Evolutionary conservation across 2,329 filamentous ascomycete genomes (phyloP), one percentile per base, ranked within the genome.

Genomic region (Dothistroma pini): DNA sequence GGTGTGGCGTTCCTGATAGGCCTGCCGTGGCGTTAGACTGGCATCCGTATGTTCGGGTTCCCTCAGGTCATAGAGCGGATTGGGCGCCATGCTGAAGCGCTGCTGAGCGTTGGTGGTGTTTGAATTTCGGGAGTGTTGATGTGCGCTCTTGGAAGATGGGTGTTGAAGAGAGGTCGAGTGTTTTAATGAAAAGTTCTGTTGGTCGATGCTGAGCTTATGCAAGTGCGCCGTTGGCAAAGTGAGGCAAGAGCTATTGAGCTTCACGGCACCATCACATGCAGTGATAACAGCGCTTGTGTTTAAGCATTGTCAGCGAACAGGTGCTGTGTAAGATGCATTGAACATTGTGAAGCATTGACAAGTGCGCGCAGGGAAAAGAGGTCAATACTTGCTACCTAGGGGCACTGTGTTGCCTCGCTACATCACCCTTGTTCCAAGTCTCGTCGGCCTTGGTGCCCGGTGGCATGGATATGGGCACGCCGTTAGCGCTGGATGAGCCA

Each of bases 401-500:
- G 25, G 12, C 41, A 19, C 41, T 44, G 41, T 66, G 62, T 48
- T 65, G 50, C 35, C 59, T 53, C 32, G 54, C 62, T 11, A 61
- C 60, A 64, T 85, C 83, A 58, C 74, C 76, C 29, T 74, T 73
- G 65, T 79, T 80, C 93, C 92, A 96, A 1, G 90, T 96, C 56
- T 91, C 89, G 74, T 96, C 90, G 74, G 93, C 89, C 72, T 86
- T 92, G 1, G 91, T 96, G 8, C 91, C 90, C 0, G 89, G 88
- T 19, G 89, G 84, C 61, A 96, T 77, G 86, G 63, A 62, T 34
- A 63, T 63, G 5, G 69, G 62, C 47, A 63, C 60, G 31, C 67
- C 64, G 48, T 68, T 68, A 44, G 49, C 58, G 41, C 47, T 57
- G 11, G 56, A 56, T n/a, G 41, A 59, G 16, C 44, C 44, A 22